phyloP scores from a whole-genome alignment of 1,139 yeast species.

The Zhuliangozyma blackwelliae region DNA sequence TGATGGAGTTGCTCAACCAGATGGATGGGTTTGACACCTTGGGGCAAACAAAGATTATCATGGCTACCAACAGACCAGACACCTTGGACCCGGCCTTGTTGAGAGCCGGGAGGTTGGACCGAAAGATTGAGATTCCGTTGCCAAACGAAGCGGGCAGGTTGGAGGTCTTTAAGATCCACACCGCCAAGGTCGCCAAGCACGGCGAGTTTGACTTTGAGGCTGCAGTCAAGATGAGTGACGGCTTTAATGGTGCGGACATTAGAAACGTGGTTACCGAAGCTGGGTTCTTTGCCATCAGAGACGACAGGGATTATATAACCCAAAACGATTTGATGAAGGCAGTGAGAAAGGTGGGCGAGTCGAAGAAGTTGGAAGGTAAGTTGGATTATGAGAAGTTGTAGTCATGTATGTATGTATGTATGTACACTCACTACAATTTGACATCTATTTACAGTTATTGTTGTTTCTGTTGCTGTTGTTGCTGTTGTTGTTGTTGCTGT shows the following conservation, averaged over 20 bases:
- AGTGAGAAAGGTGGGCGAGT: constrained; percentile 94
- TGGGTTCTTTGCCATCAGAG: constrained; percentile 97
- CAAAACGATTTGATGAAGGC: constrained; percentile 98
- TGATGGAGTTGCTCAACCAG: constrained; percentile 96
- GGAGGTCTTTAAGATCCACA: constrained; percentile 93
- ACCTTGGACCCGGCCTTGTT: constrained; percentile 97
- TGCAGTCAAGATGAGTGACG: constrained; percentile 96
- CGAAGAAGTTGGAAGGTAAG: constrained; percentile 95
- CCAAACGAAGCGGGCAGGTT: constrained; percentile 97
- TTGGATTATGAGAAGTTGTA: constrained; percentile 87
- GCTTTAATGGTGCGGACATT: constrained; percentile 98
- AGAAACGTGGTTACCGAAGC: constrained; percentile 98
- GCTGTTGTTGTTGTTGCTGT: constrained; percentile 2
- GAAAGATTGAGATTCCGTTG: constrained; percentile 92
- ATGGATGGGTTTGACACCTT: constrained; percentile 98
- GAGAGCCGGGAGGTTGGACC: constrained; percentile 97
- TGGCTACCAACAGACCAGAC: constrained; percentile 99
- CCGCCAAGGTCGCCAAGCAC: constrained; percentile 77
- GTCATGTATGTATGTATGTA: not conserved
- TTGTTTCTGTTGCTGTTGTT: not conserved
- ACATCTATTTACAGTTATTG: constrained; percentile 4
- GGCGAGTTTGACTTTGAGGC: constrained; percentile 99
- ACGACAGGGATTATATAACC: constrained; percentile 89
- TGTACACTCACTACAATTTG: not conserved
- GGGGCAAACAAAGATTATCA: constrained; percentile 96